Evolutionary conservation across 345 rosid species (phyloP).

Genomic region (Gynandropsis gynandra): DNA sequence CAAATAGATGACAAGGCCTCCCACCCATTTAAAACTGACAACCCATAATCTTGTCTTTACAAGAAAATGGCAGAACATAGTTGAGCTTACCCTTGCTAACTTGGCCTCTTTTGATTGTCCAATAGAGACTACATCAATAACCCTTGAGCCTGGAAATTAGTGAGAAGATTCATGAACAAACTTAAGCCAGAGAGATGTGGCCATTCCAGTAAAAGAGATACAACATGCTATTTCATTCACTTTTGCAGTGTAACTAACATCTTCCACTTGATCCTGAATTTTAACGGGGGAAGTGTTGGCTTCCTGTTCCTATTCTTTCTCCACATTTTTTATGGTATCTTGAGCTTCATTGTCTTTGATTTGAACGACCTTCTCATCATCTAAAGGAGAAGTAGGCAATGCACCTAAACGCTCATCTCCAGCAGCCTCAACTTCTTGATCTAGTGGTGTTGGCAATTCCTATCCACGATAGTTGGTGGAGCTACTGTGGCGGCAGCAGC

Average conservation of each 20-base stretch:
- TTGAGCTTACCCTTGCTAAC: slow-evolving; percentile 77
- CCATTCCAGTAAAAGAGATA: slow-evolving; percentile 7
- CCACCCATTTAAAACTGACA: slow-evolving; percentile 2
- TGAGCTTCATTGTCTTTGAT: slow-evolving; percentile 32
- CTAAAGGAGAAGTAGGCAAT: slow-evolving; percentile 29
- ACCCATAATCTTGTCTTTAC: not conserved
- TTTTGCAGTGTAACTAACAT: slow-evolving; percentile 39
- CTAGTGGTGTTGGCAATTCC: slow-evolving; percentile 34
- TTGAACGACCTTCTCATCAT: slow-evolving; percentile 33
- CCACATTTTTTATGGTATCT: slow-evolving; percentile 35
- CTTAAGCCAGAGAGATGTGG: not conserved
- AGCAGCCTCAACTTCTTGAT: slow-evolving; percentile 42
- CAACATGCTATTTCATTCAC: slow-evolving; percentile 13
- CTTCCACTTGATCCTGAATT: slow-evolving; percentile 85
- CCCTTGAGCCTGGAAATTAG: slow-evolving; percentile 80
- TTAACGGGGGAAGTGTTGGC: slow-evolving; percentile 36
- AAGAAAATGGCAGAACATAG: slow-evolving; percentile 7
- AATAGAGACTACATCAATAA: slow-evolving; percentile 66
- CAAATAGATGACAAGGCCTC: not conserved
- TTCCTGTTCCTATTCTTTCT: slow-evolving; percentile 33
- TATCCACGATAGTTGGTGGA: slow-evolving; percentile 27
- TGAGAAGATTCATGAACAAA: slow-evolving; percentile 20
- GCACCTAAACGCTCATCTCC: slow-evolving; percentile 31
- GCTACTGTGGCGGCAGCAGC: slow-evolving; percentile 34
- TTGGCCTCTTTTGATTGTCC: slow-evolving; percentile 99